Percentiles rank a stretch among this genome's conserved stretches.
These are phyloP conservation scores for Microcyclosporella mali DNA, from an alignment of 2,329 filamentous ascomycete genomes.

Conservation along the genomic window DNA sequence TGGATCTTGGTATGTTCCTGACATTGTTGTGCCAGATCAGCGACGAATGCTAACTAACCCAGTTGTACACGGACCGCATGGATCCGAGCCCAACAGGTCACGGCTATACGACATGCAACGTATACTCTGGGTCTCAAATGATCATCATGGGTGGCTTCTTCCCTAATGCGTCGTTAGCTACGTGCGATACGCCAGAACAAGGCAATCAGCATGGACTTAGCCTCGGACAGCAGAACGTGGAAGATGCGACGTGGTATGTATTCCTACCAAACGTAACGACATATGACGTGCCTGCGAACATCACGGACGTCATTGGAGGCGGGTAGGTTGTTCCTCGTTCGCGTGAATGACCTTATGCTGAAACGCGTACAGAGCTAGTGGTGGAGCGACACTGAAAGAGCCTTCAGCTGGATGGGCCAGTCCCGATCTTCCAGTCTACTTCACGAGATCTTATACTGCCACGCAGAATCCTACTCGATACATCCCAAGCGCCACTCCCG, in stretches of 20 bases:
- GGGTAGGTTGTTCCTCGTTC: slow-evolving; percentile 18
- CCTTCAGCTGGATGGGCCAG: slow-evolving; percentile 48
- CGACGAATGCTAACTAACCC: too few relatives aligned
- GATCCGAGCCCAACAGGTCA: not conserved
- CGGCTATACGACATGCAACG: slow-evolving; percentile 42
- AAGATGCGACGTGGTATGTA: slow-evolving; percentile 42
- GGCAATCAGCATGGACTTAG: slow-evolving; percentile 50
- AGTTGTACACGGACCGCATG: not conserved
- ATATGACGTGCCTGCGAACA: slow-evolving; percentile 45
- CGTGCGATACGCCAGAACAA: slow-evolving; percentile 43
- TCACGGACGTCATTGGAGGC: slow-evolving; percentile 47
- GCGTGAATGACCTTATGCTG: not conserved
- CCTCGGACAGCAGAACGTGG: slow-evolving; percentile 41
- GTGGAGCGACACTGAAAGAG: slow-evolving; percentile 49
- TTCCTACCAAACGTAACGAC: slow-evolving; percentile 43
- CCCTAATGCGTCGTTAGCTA: slow-evolving; percentile 42
- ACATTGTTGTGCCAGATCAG: too few relatives aligned
- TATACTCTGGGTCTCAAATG: slow-evolving; percentile 54
- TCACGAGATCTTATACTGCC: slow-evolving; percentile 46
- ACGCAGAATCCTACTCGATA: slow-evolving; percentile 48
- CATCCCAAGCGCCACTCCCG: slow-evolving; percentile 29
- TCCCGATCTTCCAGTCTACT: slow-evolving; percentile 49
- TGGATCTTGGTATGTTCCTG: slow-evolving; percentile 38
- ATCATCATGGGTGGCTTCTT: slow-evolving; percentile 58
- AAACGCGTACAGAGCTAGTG: slow-evolving; percentile 34